These are phyloP conservation scores for Medicago arabica DNA, from an alignment of 306 rosid genomes.

Conservation along the genomic window DNA sequence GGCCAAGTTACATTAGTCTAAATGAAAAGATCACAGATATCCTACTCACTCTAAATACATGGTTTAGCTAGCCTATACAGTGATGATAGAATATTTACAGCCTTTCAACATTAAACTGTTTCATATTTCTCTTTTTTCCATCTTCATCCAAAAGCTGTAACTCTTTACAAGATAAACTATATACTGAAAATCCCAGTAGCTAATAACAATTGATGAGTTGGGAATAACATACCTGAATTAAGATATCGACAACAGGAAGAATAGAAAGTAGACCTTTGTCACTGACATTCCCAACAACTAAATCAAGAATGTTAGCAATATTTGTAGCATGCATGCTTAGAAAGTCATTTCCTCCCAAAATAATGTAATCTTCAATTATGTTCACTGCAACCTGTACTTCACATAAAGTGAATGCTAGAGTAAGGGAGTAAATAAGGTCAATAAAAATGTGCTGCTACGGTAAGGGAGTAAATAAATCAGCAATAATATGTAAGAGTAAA, in stretches of 20 bases:
- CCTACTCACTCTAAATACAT: conserved; percentile 2
- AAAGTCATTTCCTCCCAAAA: conserved; percentile 90
- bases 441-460: conserved; percentile 1
- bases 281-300: conserved; percentile 87
- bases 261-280: conserved; percentile 80
- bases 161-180: not conserved
- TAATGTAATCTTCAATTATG: conserved; percentile 85
- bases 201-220: conserved; percentile 12
- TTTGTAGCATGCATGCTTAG: conserved; percentile 77
- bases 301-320: conserved; percentile 87
- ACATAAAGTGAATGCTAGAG: conserved; percentile 36
- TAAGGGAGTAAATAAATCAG: conserved; percentile 31
- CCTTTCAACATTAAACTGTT: conserved; percentile 10
- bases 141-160: not conserved
- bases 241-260: conserved; percentile 85
- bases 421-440: conserved; percentile 27
- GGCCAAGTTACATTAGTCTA: not conserved
- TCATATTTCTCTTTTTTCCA: conserved; percentile 4
- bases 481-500: conserved; percentile 15
- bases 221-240: conserved; percentile 71
- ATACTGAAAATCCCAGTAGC: conserved; percentile 3
- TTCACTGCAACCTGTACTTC: conserved; percentile 75
- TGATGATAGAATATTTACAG: conserved; percentile 10
- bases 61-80: not conserved
- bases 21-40: not conserved